These are phyloP conservation scores for Alloteropsis angusta DNA, from an alignment of 202 grass and related monocot genomes.

Conservation along the genomic window DNA sequence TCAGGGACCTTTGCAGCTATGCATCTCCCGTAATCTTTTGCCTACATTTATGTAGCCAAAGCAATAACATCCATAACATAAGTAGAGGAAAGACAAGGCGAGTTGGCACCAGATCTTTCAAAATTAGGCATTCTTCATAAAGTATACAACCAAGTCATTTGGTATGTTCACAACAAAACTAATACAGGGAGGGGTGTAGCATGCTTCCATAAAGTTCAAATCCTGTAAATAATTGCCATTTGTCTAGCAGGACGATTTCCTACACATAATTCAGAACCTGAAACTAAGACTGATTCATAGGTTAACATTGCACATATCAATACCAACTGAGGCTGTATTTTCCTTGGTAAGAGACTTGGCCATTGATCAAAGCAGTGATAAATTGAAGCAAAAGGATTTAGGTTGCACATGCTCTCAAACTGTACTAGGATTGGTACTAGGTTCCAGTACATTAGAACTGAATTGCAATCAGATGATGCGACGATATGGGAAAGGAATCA, in stretches of 20 bases:
- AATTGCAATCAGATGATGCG: neutral
- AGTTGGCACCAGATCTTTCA: neutral
- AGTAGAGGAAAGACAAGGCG: neutral
- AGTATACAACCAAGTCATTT: neutral
- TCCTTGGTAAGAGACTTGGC: neutral
- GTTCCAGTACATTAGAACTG: neutral
- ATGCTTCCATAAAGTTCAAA: conserved; percentile 9
- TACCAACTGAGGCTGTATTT: neutral
- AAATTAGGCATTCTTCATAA: neutral
- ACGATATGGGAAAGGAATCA: neutral
- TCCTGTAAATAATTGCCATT: neutral
- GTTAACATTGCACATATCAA: neutral
- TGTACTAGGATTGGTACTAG: neutral
- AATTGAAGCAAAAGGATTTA: neutral
- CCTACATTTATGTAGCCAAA: conserved; percentile 30
- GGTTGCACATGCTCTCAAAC: neutral
- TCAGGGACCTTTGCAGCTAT: conserved; percentile 64
- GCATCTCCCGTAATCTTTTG: conserved; percentile 80
- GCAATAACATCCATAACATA: neutral
- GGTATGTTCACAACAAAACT: neutral
- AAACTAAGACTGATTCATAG: neutral
- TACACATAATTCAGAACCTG: neutral
- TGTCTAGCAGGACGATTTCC: neutral
- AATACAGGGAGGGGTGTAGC: neutral
- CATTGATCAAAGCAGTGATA: neutral